Conservation (phyloP, 805 yeast genomes). For the Saccharomycopsis schoenii region DNA sequence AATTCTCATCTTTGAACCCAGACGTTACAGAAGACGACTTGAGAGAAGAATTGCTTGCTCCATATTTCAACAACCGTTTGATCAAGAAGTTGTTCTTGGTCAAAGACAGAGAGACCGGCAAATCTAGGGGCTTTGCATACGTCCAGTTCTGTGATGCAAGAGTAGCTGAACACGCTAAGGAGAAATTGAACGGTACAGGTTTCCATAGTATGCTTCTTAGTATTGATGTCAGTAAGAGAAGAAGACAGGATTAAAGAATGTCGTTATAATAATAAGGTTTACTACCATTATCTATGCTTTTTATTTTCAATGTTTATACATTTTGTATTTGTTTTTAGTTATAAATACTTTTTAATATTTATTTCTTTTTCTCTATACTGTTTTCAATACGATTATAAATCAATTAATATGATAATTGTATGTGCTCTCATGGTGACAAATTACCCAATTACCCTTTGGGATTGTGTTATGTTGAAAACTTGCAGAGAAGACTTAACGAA, state of each 20-base stretch:
- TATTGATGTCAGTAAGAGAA: slow-evolving; percentile 29
- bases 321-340: background rate
- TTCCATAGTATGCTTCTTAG: slow-evolving; percentile 77
- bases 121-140: slow-evolving; percentile 92
- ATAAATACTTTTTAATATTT: background rate
- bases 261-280: background rate
- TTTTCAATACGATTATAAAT: background rate
- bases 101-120: slow-evolving; percentile 87
- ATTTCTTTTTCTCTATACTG: background rate
- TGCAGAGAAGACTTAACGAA: too few relatives aligned
- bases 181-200: slow-evolving; percentile 79
- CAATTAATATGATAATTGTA: too few relatives aligned
- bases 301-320: background rate
- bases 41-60: slow-evolving; percentile 58
- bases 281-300: background rate
- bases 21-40: slow-evolving; percentile 74
- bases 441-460: background rate
- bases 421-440: too few relatives aligned
- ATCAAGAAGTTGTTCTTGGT: slow-evolving; percentile 62
- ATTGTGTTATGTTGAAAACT: background rate
- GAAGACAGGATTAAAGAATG: background rate
- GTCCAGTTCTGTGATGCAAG: slow-evolving; percentile 64
- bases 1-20: slow-evolving; percentile 84
- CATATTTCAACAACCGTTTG: slow-evolving; percentile 53
- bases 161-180: slow-evolving; percentile 70